Evolutionary conservation across 768 basidiomycete species (phyloP).

Genomic region (Rhizopogon vinicolor): DNA sequence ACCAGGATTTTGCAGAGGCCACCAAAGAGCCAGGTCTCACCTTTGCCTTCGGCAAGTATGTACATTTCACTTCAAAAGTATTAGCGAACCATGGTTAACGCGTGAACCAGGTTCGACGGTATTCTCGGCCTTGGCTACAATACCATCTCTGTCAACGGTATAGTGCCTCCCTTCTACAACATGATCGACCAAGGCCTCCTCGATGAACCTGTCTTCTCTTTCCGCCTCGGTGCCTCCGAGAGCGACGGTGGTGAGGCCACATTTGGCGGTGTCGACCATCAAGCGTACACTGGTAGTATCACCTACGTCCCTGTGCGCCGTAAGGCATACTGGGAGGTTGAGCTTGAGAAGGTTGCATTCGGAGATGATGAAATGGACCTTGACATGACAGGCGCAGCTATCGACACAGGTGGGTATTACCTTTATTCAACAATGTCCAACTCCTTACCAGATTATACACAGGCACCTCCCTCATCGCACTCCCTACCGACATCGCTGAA

Average conservation of each 20-base stretch:
- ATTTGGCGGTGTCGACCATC: slow-evolving; percentile 84
- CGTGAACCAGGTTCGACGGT: slow-evolving; percentile 74
- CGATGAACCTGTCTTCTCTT: slow-evolving; percentile 86
- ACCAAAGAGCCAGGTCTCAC: slow-evolving; percentile 94
- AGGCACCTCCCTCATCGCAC: slow-evolving; percentile 92
- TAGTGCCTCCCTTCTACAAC: slow-evolving; percentile 91
- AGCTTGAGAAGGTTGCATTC: slow-evolving; percentile 81
- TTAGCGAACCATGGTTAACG: neutral
- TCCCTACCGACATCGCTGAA: slow-evolving; percentile 94
- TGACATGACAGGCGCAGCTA: slow-evolving; percentile 90
- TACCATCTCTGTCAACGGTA: slow-evolving; percentile 91
- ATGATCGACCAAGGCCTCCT: slow-evolving; percentile 83
- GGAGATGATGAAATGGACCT: slow-evolving; percentile 87
- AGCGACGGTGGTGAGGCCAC: slow-evolving; percentile 86
- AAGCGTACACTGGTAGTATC: slow-evolving; percentile 77
- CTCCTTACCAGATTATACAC: slow-evolving; percentile 1
- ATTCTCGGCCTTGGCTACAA: slow-evolving; percentile 93
- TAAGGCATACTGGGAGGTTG: slow-evolving; percentile 98
- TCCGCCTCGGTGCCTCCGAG: slow-evolving; percentile 86
- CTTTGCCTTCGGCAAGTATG: slow-evolving; percentile 94
- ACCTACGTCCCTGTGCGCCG: slow-evolving; percentile 86
- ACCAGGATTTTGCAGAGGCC: slow-evolving; percentile 92
- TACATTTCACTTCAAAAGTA: slow-evolving; percentile 4
- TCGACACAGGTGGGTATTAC: slow-evolving; percentile 67
- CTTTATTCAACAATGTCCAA: slow-evolving; percentile 1